phyloP scores from a whole-genome alignment of 345 rosid genomes.

The Populus tremula region DNA sequence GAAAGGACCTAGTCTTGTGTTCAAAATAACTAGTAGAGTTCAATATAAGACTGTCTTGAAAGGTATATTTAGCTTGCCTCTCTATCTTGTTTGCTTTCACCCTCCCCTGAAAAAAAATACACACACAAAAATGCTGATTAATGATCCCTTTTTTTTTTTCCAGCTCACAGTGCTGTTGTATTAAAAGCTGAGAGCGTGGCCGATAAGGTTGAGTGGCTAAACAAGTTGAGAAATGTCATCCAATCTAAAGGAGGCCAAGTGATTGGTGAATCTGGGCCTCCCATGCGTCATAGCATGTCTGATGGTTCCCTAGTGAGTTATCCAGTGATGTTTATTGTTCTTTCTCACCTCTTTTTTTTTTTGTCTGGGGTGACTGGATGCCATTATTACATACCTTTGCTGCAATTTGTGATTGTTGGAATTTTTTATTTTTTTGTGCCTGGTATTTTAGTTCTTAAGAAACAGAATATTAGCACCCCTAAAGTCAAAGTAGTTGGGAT shows the following conservation, averaged over 20 bases:
- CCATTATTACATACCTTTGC: conserved; percentile 13
- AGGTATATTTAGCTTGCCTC: conserved; percentile 44
- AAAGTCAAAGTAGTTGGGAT: background rate
- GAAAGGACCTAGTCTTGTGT: conserved; percentile 63
- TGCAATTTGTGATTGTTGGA: background rate
- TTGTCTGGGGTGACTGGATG: conserved; percentile 1
- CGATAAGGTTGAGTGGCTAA: conserved; percentile 87
- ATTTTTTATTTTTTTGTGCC: background rate
- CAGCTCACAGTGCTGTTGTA: conserved; percentile 85
- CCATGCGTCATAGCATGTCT: conserved; percentile 88
- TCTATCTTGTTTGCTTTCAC: background rate
- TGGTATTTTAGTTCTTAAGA: background rate
- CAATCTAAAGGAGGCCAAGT: conserved; percentile 70
- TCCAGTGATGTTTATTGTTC: background rate
- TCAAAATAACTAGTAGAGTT: conserved; percentile 82
- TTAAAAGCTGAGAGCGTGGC: conserved; percentile 85
- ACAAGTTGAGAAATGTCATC: conserved; percentile 62
- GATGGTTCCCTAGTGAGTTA: conserved; percentile 96
- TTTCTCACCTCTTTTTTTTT: background rate
- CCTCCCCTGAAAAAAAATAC: background rate
- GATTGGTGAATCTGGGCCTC: conserved; percentile 45
- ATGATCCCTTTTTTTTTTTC: conserved; percentile 4
- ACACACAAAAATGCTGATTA: background rate
- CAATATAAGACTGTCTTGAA: conserved; percentile 90
- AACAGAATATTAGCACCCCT: background rate